Percentiles rank a stretch among this genome's conserved stretches.
Conservation (phyloP, 371 early-diverging fungal genomes). For the Mortierella sp. region DNA sequence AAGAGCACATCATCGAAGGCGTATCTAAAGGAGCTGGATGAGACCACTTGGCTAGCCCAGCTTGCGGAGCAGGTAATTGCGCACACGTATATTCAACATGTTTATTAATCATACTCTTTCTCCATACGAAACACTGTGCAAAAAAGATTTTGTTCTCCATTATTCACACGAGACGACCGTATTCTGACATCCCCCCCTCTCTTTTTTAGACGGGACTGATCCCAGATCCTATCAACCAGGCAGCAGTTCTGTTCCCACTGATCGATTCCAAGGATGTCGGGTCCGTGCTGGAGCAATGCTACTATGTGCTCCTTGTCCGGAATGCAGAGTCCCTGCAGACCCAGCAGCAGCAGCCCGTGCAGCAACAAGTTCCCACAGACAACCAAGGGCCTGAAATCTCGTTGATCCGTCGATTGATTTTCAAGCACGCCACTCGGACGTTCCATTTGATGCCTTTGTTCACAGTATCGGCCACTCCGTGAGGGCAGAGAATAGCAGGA, state of each 20-base stretch:
- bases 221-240: slow-evolving; percentile 46
- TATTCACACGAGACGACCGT: neutral
- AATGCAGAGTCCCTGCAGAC: slow-evolving; percentile 35
- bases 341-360: slow-evolving; percentile 18
- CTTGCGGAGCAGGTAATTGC: slow-evolving; percentile 40
- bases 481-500: neutral
- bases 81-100: neutral
- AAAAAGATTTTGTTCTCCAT: neutral
- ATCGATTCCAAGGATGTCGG: slow-evolving; percentile 49
- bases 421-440: slow-evolving; percentile 49
- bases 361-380: neutral
- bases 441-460: slow-evolving; percentile 54
- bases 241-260: slow-evolving; percentile 40
- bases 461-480: neutral
- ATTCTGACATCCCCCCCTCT: neutral
- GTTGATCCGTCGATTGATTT: slow-evolving; percentile 38
- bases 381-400: slow-evolving; percentile 29
- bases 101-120: neutral
- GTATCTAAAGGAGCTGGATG: slow-evolving; percentile 53
- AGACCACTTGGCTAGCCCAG: slow-evolving; percentile 47
- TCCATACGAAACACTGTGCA: neutral
- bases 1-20: slow-evolving; percentile 34
- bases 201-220: slow-evolving; percentile 46
- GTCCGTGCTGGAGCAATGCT: slow-evolving; percentile 48
- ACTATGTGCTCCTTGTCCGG: slow-evolving; percentile 43